Base-by-base conservation (phyloP, 306 rosid species). In the Luffa aegyptiaca region DNA sequence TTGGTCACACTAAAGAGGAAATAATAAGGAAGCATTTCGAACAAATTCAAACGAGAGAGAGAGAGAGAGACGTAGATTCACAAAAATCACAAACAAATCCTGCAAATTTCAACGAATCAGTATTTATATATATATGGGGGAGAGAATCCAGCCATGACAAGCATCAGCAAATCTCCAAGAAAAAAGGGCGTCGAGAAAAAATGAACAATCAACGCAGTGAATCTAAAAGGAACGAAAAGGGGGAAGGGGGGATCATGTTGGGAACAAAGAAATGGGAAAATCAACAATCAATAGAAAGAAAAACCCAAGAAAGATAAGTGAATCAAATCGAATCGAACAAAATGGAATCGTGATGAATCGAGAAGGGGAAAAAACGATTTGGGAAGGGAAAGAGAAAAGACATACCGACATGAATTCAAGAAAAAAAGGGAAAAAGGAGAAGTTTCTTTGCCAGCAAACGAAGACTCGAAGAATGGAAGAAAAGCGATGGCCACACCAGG, bases 341-440 rank as follows among this genome's bases (percentile, higher is more conserved):
- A 83, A 71, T 12, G 80, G 61, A 81, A 81, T 74, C 39, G 53
- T 7, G 72, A 75, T 0, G 75, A 72, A 45, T 64, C 0, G n/a
- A 26, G 20, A 10, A 14, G 52, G 37, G 37, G 1, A 2, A 81
- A 2, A 74, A 62, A 20, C 1, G 35, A 44, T 68, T 33, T 17
- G 16, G 83, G 56, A 37, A 69, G 6, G 20, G 20, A 39, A 39
- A 39, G 42, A 52, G 59, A 66, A 57, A 52, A 68, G 41, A 84
- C 97, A 58, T 94, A 94, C 98, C 97, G 98, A 91, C 98, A 94
- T 94, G 88, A 92, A 91, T 88, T 78, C 89, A 79, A 78, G 78
- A 79, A 70, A 85, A 70, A 85, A 76, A 53, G 77, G 33, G 36
- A 33, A 21, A 62, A 49, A 17, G 65, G 39, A 75, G 82, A 31